Evolutionary conservation across 1,139 yeast genomes (phyloP).

Genomic region (Groenewaldozyma auringiensis): DNA sequence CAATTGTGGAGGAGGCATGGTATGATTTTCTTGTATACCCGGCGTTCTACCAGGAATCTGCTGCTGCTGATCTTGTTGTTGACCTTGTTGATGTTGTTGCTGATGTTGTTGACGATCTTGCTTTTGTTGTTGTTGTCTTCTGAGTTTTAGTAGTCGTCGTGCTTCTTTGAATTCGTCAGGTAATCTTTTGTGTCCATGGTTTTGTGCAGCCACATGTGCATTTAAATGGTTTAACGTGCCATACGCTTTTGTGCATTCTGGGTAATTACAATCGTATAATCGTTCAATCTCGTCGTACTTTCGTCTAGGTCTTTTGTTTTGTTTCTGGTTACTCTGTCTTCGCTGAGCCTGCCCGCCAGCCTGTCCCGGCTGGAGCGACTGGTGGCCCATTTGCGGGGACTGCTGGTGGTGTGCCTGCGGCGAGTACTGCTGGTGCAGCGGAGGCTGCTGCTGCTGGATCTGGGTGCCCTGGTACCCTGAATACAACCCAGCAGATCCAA

Average conservation of each 20-base stretch:
- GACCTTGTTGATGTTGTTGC: constrained; percentile 5
- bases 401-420: background rate
- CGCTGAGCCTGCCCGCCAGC: background rate
- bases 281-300: constrained; percentile 65
- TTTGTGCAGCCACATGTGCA: constrained; percentile 66
- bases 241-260: constrained; percentile 60
- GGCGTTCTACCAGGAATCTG: too few species aligned
- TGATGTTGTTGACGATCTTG: constrained; percentile 3
- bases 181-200: constrained; percentile 60
- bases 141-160: constrained; percentile 30
- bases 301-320: constrained; percentile 50
- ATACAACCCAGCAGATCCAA: too few species aligned
- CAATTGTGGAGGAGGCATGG: background rate
- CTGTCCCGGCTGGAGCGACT: background rate
- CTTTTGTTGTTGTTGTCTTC: constrained; percentile 17
- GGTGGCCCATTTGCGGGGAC: background rate
- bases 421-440: background rate
- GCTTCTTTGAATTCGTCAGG: constrained; percentile 59
- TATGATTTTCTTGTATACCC: background rate
- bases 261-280: constrained; percentile 52
- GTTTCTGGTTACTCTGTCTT: constrained; percentile 10
- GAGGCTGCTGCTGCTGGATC: constrained; percentile 1
- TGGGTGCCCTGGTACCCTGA: too few species aligned
- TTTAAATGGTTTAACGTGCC: constrained; percentile 73
- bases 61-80: background rate